Percentiles rank a stretch among this genome's conserved stretches.
Conservation (phyloP, 331 rosid species). For the Acacia concinna region DNA sequence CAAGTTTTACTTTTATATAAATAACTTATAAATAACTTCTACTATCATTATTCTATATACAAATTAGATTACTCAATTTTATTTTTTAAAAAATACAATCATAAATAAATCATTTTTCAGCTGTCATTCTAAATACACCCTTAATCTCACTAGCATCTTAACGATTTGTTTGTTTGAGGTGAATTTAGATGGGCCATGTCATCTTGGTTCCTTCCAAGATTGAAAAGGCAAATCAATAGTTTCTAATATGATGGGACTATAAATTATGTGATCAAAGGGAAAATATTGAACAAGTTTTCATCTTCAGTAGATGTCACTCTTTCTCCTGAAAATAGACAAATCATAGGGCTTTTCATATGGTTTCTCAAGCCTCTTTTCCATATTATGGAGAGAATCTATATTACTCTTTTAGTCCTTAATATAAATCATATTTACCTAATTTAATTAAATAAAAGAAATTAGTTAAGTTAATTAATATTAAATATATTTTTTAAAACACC, state of each 20-base stretch:
- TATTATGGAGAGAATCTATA: not conserved
- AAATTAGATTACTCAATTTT: too few species aligned
- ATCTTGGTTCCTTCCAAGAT: conserved; percentile 20
- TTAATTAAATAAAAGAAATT: too few species aligned
- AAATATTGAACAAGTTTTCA: conserved; percentile 40
- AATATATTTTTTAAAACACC: too few species aligned
- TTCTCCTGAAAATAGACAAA: conserved; percentile 45
- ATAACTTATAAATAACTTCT: too few species aligned
- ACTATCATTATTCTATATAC: too few species aligned
- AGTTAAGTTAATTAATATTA: too few species aligned
- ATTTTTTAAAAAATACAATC: too few species aligned
- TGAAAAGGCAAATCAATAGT: conserved; percentile 31
- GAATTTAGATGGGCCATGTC: conserved; percentile 35
- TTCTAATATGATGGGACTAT: conserved; percentile 34
- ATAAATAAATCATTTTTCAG: too few species aligned
- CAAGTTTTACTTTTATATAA: too few species aligned
- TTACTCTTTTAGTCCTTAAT: too few species aligned
- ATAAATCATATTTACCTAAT: too few species aligned
- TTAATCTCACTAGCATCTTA: conserved; percentile 20
- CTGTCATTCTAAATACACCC: too few species aligned
- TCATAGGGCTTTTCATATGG: conserved; percentile 32
- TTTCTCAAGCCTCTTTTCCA: conserved; percentile 15
- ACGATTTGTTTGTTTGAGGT: conserved; percentile 20
- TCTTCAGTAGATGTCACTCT: conserved; percentile 39
- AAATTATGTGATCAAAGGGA: conserved; percentile 30